Percentiles rank a stretch among this genome's conserved stretches.
Conservation (phyloP, 1,284 basidiomycete species). For the Ustilago shanxiensis region DNA sequence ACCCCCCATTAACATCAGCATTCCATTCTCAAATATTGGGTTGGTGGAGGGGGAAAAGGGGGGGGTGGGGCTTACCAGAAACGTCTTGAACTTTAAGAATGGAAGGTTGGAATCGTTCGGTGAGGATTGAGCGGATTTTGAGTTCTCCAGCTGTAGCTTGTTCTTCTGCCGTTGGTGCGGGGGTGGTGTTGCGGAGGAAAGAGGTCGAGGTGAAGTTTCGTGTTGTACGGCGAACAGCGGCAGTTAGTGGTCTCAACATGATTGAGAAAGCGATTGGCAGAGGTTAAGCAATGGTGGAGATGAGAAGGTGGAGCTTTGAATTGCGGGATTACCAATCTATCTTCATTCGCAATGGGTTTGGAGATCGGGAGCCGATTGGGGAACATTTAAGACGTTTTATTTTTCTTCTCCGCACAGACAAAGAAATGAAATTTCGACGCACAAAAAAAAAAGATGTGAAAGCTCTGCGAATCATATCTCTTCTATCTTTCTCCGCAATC, state of each 20-base stretch:
- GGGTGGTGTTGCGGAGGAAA: not conserved
- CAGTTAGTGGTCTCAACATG: too few species aligned
- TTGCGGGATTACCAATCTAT: constrained; percentile 9
- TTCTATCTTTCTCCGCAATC: constrained; percentile 6
- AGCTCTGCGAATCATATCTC: not conserved
- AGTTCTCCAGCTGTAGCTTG: constrained; percentile 40
- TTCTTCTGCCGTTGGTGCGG: not conserved
- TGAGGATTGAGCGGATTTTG: constrained; percentile 80
- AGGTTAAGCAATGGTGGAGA: too few species aligned
- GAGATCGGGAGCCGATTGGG: not conserved
- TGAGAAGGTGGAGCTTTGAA: too few species aligned
- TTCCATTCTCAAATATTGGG: constrained; percentile 69
- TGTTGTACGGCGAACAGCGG: too few species aligned
- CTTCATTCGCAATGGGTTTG: not conserved
- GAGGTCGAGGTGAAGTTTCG: constrained; percentile 8
- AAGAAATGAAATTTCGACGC: constrained; percentile 4
- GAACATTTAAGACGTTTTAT: constrained; percentile 20
- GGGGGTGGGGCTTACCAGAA: constrained; percentile 69
- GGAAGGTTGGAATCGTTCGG: constrained; percentile 78
- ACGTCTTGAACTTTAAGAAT: constrained; percentile 67
- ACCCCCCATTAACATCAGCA: constrained; percentile 48
- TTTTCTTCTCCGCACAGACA: constrained; percentile 22
- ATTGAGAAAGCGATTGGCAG: too few species aligned
- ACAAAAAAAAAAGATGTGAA: not conserved
- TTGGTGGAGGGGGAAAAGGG: not conserved